Conservation (phyloP, 2,329 filamentous ascomycete genomes). For the Alternaria burnsii region DNA sequence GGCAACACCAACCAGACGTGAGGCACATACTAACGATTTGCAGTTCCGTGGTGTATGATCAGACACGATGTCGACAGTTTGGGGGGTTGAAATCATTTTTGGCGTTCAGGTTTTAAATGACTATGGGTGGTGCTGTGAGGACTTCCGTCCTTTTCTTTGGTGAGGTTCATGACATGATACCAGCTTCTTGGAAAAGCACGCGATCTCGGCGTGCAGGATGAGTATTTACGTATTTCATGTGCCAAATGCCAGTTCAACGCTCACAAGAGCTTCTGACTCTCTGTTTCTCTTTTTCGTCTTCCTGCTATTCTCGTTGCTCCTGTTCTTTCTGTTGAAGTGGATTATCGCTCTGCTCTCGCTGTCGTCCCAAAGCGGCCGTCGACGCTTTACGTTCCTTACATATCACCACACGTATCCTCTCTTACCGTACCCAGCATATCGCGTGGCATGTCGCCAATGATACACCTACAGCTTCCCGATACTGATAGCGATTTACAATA, state of each 20-base stretch:
- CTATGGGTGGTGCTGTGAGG: conserved; percentile 11
- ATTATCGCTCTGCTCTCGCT: neutral
- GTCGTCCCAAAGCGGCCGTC: neutral
- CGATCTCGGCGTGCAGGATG: conserved; percentile 11
- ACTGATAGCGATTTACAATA: neutral
- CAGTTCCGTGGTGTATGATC: conserved; percentile 62
- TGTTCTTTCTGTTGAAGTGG: neutral
- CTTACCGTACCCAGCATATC: neutral
- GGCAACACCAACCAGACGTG: neutral
- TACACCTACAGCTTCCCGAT: neutral
- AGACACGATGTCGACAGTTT: neutral
- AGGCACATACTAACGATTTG: conserved; percentile 35
- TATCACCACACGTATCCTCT: neutral
- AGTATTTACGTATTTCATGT: conserved; percentile 14
- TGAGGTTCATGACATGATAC: conserved; percentile 30
- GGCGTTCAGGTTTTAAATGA: conserved; percentile 17
- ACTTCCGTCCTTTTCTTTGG: conserved; percentile 1
- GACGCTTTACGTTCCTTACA: neutral
- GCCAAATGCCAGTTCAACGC: conserved; percentile 1
- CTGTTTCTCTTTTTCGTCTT: neutral
- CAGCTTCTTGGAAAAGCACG: conserved; percentile 18
- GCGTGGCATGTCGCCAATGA: neutral
- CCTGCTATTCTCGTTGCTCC: neutral
- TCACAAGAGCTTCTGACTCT: neutral
- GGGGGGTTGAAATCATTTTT: neutral